Percentiles rank a stretch among this genome's conserved stretches.
Conservation (phyloP, 1,284 basidiomycete species). For the Papiliotrema laurentii region DNA sequence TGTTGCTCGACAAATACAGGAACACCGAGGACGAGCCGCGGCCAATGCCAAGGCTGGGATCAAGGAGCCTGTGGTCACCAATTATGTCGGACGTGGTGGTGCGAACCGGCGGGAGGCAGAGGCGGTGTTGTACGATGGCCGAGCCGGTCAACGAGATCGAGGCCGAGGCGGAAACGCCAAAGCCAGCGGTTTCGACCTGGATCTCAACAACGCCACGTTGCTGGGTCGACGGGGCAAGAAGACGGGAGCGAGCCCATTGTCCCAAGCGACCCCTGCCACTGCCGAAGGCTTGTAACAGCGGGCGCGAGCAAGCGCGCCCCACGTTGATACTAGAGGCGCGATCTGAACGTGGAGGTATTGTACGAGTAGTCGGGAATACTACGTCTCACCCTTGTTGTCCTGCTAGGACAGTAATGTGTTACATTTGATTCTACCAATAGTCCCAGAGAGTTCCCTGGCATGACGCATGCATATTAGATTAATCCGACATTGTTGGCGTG, state of each 20-base stretch:
- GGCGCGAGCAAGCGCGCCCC: no score
- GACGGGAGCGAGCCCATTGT: conserved; percentile 24
- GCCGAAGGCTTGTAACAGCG: no score
- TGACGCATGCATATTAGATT: no score
- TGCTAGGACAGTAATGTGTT: no score
- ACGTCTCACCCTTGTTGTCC: no score
- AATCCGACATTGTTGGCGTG: no score
- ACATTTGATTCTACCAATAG: no score
- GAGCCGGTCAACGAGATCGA: conserved; percentile 68
- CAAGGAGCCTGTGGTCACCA: conserved; percentile 47
- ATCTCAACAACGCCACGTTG: conserved; percentile 76
- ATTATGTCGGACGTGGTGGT: conserved; percentile 47
- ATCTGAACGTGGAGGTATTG: no score
- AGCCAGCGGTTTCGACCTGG: conserved; percentile 64
- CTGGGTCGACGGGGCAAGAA: conserved; percentile 56
- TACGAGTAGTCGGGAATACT: no score
- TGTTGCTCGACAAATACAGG: conserved; percentile 48
- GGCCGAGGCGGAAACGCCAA: conserved; percentile 30
- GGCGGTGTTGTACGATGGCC: conserved; percentile 58
- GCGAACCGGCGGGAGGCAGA: conserved; percentile 52
- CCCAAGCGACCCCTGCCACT: no score
- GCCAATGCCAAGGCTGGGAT: conserved; percentile 49
- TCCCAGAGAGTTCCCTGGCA: no score
- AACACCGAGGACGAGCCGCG: conserved; percentile 42
- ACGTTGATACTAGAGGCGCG: no score